phyloP scores from a whole-genome alignment of 2,329 filamentous ascomycete genomes.

The Fusarium tuaranense region DNA sequence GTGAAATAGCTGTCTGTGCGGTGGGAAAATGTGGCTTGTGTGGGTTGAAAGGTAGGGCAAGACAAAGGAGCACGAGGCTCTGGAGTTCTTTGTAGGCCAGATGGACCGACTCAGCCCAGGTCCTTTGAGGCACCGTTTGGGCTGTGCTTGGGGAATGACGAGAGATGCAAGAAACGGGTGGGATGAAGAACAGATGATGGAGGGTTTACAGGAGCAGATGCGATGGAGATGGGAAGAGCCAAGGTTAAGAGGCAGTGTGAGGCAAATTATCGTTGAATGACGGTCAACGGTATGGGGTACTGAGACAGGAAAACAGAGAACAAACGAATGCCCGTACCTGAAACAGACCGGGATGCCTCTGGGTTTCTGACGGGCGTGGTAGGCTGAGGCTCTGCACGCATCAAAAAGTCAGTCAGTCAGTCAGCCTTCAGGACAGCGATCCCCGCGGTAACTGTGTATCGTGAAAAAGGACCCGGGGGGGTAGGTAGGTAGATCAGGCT shows the following conservation, averaged over 20 bases:
- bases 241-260: neutral
- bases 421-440: slow-evolving; percentile 9
- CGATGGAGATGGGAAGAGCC: neutral
- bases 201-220: neutral
- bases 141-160: neutral
- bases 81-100: neutral
- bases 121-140: neutral
- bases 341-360: slow-evolving; percentile 5
- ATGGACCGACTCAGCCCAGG: neutral
- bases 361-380: neutral
- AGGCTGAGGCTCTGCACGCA: slow-evolving; percentile 3
- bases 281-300: neutral
- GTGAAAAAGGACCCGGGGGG: neutral
- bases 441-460: slow-evolving; percentile 7
- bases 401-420: neutral
- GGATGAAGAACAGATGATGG: neutral
- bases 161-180: neutral
- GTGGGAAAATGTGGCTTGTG: neutral
- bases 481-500: neutral
- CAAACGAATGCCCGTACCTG: slow-evolving; percentile 26
- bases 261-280: neutral
- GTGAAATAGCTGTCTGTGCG: neutral
- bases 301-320: neutral
- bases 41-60: neutral
- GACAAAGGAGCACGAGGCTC: neutral